These are phyloP conservation scores for Ceratobasidium sp. DNA, from an alignment of 1,284 basidiomycete species.

Conservation along the genomic window DNA sequence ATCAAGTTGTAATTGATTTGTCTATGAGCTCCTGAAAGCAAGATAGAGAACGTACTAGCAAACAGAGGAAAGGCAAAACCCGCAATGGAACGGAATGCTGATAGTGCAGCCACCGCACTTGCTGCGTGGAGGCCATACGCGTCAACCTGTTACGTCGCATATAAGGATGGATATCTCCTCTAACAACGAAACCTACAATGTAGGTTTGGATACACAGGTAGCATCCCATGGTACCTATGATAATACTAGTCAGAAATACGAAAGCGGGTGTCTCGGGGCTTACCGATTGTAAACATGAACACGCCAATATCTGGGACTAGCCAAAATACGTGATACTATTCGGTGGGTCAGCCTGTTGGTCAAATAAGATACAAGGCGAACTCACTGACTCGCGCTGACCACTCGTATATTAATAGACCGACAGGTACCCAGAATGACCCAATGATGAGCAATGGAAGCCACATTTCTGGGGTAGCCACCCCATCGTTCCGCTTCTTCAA, in stretches of 20 bases:
- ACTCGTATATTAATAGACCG: constrained; percentile 46
- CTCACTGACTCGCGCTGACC: constrained; percentile 44
- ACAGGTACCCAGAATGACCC: constrained; percentile 42
- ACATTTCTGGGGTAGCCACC: constrained; percentile 55
- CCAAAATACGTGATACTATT: constrained; percentile 48
- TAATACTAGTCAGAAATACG: not conserved
- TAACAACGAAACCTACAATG: constrained; percentile 31
- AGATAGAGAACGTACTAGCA: constrained; percentile 26
- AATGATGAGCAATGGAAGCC: constrained; percentile 46
- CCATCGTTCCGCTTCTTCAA: constrained; percentile 55
- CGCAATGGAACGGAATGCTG: constrained; percentile 46
- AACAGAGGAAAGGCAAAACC: constrained; percentile 48
- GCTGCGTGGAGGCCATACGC: constrained; percentile 46
- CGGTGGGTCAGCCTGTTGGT: not conserved
- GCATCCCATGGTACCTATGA: constrained; percentile 44
- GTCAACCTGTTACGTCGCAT: constrained; percentile 24
- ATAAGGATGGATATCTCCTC: not conserved
- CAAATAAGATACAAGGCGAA: no score
- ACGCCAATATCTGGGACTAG: constrained; percentile 47
- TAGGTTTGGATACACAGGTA: constrained; percentile 47
- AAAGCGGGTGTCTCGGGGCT: not conserved
- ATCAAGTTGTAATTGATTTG: not conserved
- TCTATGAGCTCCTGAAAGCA: not conserved
- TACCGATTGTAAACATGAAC: constrained; percentile 42
- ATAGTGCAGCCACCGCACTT: constrained; percentile 46